phyloP scores from a whole-genome alignment of 129 eudicot species.

The Cynara cardunculus region DNA sequence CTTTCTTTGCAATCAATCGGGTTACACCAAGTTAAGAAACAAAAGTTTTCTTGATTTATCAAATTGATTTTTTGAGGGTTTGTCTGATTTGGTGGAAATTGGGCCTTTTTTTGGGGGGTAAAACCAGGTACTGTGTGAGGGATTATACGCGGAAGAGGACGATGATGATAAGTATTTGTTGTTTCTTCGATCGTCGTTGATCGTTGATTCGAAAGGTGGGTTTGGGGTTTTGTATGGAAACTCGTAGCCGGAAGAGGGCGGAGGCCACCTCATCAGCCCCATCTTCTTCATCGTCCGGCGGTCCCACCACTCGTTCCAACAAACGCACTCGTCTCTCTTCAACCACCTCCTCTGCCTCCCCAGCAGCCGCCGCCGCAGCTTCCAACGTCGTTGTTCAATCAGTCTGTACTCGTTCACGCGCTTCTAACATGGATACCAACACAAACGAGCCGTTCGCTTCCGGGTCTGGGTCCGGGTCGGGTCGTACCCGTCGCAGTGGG shows the following conservation, averaged over 20 bases:
- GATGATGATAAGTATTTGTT: conserved; percentile 26
- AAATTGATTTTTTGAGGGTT: not conserved
- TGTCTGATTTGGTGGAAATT: not conserved
- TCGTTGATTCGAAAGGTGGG: conserved; percentile 48
- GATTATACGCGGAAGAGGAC: conserved; percentile 19
- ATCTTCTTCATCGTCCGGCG: conserved; percentile 61
- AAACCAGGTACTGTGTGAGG: conserved; percentile 8
- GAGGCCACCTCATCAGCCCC: conserved; percentile 99
- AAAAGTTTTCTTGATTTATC: not conserved
- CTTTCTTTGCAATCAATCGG: not conserved
- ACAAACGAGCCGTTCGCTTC: conserved; percentile 35
- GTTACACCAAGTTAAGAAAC: conserved; percentile 1
- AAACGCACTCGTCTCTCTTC: conserved; percentile 79
- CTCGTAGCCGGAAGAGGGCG: conserved; percentile 99
- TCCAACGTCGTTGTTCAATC: conserved; percentile 24
- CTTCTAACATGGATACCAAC: conserved; percentile 46
- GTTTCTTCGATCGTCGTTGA: conserved; percentile 55
- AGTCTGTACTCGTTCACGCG: conserved; percentile 52
- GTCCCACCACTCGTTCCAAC: conserved; percentile 81
- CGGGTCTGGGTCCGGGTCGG: conserved; percentile 57
- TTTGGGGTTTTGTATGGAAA: conserved; percentile 95
- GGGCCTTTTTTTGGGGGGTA: not conserved
- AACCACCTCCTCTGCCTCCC: conserved; percentile 14
- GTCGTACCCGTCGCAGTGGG: conserved; percentile 63
- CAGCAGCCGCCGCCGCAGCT: conserved; percentile 16